These are phyloP conservation scores for Prunus mume DNA, from an alignment of 306 rosid genomes.

Conservation along the genomic window DNA sequence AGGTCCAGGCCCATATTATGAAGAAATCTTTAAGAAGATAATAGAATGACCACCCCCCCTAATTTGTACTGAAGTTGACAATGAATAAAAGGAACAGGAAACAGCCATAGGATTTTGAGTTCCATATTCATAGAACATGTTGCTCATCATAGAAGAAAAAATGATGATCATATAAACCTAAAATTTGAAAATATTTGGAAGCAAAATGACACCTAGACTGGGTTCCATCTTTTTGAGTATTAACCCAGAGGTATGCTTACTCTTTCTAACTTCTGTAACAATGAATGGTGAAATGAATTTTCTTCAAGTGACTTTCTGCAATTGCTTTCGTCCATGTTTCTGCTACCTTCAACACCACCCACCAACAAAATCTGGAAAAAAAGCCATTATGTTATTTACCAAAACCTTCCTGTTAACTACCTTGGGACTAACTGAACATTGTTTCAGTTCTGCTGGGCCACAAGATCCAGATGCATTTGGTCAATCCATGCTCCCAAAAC, in stretches of 20 bases:
- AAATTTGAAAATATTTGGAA: conserved; percentile 39
- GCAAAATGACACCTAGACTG: conserved; percentile 38
- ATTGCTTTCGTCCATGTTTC: conserved; percentile 23
- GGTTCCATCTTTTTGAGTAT: conserved; percentile 26
- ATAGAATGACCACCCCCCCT: conserved; percentile 41
- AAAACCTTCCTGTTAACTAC: conserved; percentile 39
- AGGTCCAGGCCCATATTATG: conserved; percentile 10
- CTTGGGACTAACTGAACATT: conserved; percentile 27
- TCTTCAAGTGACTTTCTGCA: conserved; percentile 23
- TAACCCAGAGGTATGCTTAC: conserved; percentile 36
- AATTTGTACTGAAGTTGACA: conserved; percentile 25
- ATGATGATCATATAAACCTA: conserved; percentile 48
- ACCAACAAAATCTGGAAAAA: conserved; percentile 42
- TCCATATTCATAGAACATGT: conserved; percentile 34
- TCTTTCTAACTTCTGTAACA: conserved; percentile 27
- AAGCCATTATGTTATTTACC: conserved; percentile 40
- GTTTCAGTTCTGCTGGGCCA: conserved; percentile 64
- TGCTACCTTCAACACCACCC: conserved; percentile 18
- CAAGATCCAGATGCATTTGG: conserved; percentile 64
- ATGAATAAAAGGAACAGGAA: conserved; percentile 34
- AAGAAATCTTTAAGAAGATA: conserved; percentile 34
- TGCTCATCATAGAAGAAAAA: conserved; percentile 40
- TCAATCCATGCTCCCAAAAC: conserved; percentile 65
- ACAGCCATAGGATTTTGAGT: conserved; percentile 33
- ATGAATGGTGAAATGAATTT: conserved; percentile 40